Evolutionary conservation across 2,329 filamentous ascomycete genomes (phyloP).

Genomic region (Parastagonospora avenae): DNA sequence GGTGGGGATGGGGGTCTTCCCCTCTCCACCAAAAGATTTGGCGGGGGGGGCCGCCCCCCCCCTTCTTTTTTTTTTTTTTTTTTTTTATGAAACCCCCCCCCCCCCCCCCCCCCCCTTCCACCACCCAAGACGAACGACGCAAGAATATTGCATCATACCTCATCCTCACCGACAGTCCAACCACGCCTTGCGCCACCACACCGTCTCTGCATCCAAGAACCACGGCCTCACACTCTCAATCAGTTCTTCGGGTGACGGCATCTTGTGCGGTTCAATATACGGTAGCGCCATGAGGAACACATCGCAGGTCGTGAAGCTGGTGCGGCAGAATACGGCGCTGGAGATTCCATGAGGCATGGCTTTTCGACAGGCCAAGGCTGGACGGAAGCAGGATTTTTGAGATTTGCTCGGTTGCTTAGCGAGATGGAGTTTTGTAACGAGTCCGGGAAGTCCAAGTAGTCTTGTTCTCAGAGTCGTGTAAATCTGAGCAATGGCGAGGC

Average conservation of each 20-base stretch:
- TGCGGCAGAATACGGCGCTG: conserved; percentile 36
- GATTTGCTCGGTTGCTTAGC: neutral
- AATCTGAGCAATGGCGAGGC: neutral
- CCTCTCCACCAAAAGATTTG: no score
- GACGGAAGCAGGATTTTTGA: no score
- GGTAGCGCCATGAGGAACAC: conserved; percentile 39
- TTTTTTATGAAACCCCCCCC: no score
- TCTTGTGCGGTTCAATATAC: conserved; percentile 22
- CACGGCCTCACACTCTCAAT: conserved; percentile 37
- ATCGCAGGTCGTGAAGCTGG: conserved; percentile 41
- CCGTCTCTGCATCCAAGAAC: conserved; percentile 40
- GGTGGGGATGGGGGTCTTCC: no score
- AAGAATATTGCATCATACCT: no score
- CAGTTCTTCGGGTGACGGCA: conserved; percentile 36
- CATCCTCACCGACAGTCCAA: conserved; percentile 61
- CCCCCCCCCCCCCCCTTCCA: no score
- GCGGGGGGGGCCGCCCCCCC: no score
- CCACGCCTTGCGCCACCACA: conserved; percentile 39
- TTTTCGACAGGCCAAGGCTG: no score
- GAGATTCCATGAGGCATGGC: conserved; percentile 36
- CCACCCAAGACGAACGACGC: no score
- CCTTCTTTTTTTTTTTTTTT: no score
- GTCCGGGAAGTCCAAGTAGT: no score
- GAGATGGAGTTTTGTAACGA: no score
- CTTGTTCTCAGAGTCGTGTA: neutral